Evolutionary conservation across 139 green algal species (phyloP).

Genomic region (Mesostigma viride): DNA sequence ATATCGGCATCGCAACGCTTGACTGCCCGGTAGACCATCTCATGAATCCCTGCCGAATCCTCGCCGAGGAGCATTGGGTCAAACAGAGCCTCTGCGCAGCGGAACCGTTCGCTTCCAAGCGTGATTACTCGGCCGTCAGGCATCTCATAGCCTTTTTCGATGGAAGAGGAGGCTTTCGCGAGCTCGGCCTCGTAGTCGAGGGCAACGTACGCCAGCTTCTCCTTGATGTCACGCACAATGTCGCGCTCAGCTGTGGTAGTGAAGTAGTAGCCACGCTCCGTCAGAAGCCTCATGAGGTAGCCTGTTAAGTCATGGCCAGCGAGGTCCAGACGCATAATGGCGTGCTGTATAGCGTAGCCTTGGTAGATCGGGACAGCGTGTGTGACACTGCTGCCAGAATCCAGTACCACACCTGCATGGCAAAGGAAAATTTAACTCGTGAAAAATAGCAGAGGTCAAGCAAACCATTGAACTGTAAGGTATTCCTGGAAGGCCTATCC

Average conservation of each 20-base stretch:
- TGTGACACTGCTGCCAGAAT: constrained; percentile 39
- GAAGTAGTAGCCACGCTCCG: constrained; percentile 39
- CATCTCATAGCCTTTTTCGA: constrained; percentile 79
- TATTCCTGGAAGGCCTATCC: no score
- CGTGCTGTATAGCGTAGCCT: constrained; percentile 37
- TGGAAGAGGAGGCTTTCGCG: constrained; percentile 58
- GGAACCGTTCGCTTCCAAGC: constrained; percentile 35
- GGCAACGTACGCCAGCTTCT: no score
- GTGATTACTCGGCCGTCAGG: constrained; percentile 58
- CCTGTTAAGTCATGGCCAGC: constrained; percentile 37
- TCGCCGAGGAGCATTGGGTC: constrained; percentile 37
- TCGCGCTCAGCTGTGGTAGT: constrained; percentile 38
- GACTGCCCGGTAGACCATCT: constrained; percentile 39
- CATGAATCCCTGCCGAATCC: constrained; percentile 36
- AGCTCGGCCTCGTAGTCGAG: constrained; percentile 84
- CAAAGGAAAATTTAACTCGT: no score
- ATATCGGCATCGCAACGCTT: constrained; percentile 45
- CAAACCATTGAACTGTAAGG: no score
- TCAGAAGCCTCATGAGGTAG: constrained; percentile 40
- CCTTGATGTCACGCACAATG: no score
- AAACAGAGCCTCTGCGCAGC: constrained; percentile 39
- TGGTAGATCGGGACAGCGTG: no score
- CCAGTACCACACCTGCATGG: constrained; percentile 39
- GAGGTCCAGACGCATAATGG: constrained; percentile 41
- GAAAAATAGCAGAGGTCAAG: no score